Evolutionary conservation across 176 grass and related monocot species (phyloP).

Genomic region (Rhynchospora pubera): DNA sequence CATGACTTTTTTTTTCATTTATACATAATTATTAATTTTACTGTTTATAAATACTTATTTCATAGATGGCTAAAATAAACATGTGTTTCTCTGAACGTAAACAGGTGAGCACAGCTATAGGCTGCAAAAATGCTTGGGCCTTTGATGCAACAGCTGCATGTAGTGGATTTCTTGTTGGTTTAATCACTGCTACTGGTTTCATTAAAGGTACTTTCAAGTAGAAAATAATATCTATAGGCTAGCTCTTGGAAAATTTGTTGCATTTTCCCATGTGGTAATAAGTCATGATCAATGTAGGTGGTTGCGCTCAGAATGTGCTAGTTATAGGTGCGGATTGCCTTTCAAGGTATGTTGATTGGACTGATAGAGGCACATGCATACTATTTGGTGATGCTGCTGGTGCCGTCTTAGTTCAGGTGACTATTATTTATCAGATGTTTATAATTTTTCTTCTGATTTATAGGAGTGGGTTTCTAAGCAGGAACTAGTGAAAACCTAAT

Average conservation of each 20-base stretch:
- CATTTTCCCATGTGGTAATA: not conserved
- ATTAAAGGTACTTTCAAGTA: slow-evolving; percentile 60
- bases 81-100: slow-evolving; percentile 4
- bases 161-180: slow-evolving; percentile 81
- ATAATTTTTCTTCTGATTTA: not conserved
- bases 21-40: not conserved
- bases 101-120: slow-evolving; percentile 65
- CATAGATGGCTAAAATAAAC: not conserved
- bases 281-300: slow-evolving; percentile 38
- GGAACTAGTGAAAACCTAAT: not conserved
- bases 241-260: not conserved
- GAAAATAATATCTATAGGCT: not conserved
- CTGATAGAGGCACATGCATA: slow-evolving; percentile 93
- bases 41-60: not conserved
- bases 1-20: not conserved
- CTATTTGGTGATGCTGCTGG: slow-evolving; percentile 98
- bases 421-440: slow-evolving; percentile 13
- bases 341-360: slow-evolving; percentile 88
- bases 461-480: not conserved
- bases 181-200: slow-evolving; percentile 75
- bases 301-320: slow-evolving; percentile 48
- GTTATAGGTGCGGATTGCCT: slow-evolving; percentile 95
- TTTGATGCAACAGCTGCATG: slow-evolving; percentile 92
- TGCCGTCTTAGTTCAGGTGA: slow-evolving; percentile 87
- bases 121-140: slow-evolving; percentile 84